Evolutionary conservation across 805 yeast species (phyloP), one percentile per base, ranked within the genome.

Genomic region (Huiozyma naganishii): DNA sequence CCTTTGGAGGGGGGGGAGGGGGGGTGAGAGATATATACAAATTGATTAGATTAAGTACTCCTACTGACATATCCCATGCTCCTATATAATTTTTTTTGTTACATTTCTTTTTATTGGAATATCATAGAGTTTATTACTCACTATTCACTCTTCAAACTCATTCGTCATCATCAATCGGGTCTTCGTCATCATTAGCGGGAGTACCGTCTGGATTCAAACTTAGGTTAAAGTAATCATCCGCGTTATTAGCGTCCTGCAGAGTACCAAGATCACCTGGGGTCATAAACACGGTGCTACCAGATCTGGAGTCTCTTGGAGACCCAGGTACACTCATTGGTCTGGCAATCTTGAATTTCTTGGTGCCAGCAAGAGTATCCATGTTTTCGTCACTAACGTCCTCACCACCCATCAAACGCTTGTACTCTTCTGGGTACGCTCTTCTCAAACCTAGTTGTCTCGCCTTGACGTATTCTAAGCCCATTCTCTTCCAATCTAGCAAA

Each of bases 191-290:
- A 13, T 41, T 38, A 28, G 38, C 43, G 35, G 38, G 39, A 32
- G 53, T 57, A 27, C 70, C 73, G 12, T 46, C 52, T 10, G 52
- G 48, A 28, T 50, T 47, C 39, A 57, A 62, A 39, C 54, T 58
- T 45, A 70, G 54, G 37, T 70, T 70, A 54, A 81, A 73, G 57
- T 86, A 92, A 60, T 90, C 97, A 35, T 85, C 88, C 1, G 77
- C 70, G 54, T 84, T 85, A 45, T 77, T 77, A 34, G 85, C 85
- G 61, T 90, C 98, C 62, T 89, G 97, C 55, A 92, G 71, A 5
- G 95, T 81, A 12, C 97, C 98, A 49, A 90, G 73, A 62, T 90
- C 97, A 36, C 98, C 98, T 0, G 98, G 98, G 2, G 98, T 90
- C 95, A 88, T 90, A 52, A 80, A 69, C 11, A 83, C 80, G 11